Percentiles rank a stretch among this genome's conserved stretches.
Conservation (phyloP, 352 stramenopile species). For the Phytophthora syringae region DNA sequence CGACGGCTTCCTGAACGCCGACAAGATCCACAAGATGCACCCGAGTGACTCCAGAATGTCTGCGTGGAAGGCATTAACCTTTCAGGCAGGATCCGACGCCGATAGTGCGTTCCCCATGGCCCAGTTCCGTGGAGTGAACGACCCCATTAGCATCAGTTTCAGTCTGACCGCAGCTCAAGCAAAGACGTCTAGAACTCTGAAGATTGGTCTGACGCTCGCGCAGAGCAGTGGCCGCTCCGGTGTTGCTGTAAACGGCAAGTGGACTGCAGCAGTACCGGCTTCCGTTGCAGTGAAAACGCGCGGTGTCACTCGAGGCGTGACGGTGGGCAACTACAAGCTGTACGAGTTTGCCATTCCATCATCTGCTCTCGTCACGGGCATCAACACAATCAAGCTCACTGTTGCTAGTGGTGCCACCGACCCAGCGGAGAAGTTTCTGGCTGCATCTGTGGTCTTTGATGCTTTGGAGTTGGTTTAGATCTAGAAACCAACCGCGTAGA, state of each 20-base stretch:
- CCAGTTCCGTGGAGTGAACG: conserved; percentile 56
- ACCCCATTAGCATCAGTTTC: conserved; percentile 46
- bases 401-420: conserved; percentile 52
- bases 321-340: conserved; percentile 57
- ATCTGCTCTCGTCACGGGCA: conserved; percentile 35
- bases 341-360: conserved; percentile 57
- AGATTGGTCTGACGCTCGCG: conserved; percentile 53
- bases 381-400: conserved; percentile 43
- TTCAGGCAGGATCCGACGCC: conserved; percentile 24
- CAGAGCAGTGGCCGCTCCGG: conserved; percentile 47
- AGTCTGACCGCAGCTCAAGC: conserved; percentile 35
- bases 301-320: conserved; percentile 52
- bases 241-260: conserved; percentile 50
- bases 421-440: conserved; percentile 47
- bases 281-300: conserved; percentile 54
- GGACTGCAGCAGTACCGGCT: conserved; percentile 31
- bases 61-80: conserved; percentile 33
- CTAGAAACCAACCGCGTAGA: not conserved
- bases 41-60: conserved; percentile 55
- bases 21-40: conserved; percentile 67
- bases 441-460: conserved; percentile 56
- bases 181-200: conserved; percentile 28
- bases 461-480: conserved; percentile 47
- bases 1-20: conserved; percentile 51
- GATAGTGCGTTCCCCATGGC: conserved; percentile 46